A percentile compares a stretch with the other conserved stretches of the same genome.
These are phyloP conservation scores for Luffa aegyptiaca DNA, from an alignment of 306 rosid species.

Conservation along the genomic window DNA sequence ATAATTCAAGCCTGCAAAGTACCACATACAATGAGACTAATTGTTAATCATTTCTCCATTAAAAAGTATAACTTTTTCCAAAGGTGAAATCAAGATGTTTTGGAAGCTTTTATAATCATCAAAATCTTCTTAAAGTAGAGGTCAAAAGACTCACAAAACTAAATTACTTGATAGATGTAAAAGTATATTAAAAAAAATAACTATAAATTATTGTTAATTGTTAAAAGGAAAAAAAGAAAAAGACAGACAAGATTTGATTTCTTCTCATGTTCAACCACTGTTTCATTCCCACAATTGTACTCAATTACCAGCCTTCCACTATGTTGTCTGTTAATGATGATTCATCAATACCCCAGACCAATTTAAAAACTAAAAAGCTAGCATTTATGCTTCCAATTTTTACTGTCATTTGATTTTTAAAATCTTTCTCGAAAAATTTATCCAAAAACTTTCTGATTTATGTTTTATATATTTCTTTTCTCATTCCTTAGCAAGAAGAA, in stretches of 20 bases:
- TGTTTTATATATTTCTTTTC: background rate
- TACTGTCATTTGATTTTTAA: background rate
- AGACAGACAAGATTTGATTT: background rate
- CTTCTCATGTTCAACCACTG: constrained; percentile 1
- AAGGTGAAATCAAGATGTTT: background rate
- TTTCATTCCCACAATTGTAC: constrained; percentile 8
- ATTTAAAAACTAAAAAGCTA: background rate
- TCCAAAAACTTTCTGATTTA: background rate
- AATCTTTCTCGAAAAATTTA: background rate
- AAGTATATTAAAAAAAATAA: background rate
- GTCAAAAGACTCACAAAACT: background rate
- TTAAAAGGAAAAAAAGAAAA: background rate
- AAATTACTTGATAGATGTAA: background rate
- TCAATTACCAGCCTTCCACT: background rate
- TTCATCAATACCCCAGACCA: background rate
- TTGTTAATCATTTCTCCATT: background rate
- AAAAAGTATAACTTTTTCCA: background rate
- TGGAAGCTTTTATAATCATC: constrained; percentile 4
- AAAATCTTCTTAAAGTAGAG: background rate
- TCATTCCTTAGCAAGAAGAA: background rate
- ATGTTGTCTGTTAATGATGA: constrained; percentile 8
- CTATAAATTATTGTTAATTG: background rate
- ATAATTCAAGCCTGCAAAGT: background rate
- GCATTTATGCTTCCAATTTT: background rate
- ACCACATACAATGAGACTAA: background rate